phyloP scores from a whole-genome alignment of 2,329 filamentous ascomycete species.

The Fusarium poae region DNA sequence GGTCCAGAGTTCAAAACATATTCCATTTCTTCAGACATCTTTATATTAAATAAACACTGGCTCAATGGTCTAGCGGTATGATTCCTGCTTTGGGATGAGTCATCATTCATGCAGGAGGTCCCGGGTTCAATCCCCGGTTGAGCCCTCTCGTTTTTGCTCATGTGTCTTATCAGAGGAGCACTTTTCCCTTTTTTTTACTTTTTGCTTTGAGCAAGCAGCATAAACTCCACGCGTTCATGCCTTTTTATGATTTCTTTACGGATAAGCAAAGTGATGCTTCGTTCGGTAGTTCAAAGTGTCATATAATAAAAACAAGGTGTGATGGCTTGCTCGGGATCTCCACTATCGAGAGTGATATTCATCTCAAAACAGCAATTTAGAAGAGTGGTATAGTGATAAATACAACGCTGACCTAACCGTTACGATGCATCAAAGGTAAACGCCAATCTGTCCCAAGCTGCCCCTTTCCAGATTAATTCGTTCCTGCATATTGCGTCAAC shows the following conservation, averaged over 20 bases:
- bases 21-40: rapidly evolving
- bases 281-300: too few species aligned
- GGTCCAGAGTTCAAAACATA: rapidly evolving
- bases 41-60: too few species aligned
- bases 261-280: too few species aligned
- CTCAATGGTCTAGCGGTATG: conserved; percentile 41
- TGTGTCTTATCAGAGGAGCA: too few species aligned
- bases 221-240: neutral
- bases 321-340: neutral
- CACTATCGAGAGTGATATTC: neutral
- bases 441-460: neutral
- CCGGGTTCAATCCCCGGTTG: conserved; percentile 61
- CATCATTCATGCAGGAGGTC: conserved; percentile 55
- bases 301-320: neutral
- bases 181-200: too few species aligned
- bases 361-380: neutral
- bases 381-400: conserved; percentile 26
- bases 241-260: neutral
- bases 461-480: neutral
- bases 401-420: conserved; percentile 4
- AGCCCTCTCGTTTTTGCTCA: conserved; percentile 9
- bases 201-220: too few species aligned
- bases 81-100: conserved; percentile 35
- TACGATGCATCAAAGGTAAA: neutral
- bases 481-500: neutral